Percentiles rank a stretch among this genome's conserved stretches.
phyloP scores from a whole-genome alignment of 768 basidiomycete genomes.

The Scleroderma bovista region DNA sequence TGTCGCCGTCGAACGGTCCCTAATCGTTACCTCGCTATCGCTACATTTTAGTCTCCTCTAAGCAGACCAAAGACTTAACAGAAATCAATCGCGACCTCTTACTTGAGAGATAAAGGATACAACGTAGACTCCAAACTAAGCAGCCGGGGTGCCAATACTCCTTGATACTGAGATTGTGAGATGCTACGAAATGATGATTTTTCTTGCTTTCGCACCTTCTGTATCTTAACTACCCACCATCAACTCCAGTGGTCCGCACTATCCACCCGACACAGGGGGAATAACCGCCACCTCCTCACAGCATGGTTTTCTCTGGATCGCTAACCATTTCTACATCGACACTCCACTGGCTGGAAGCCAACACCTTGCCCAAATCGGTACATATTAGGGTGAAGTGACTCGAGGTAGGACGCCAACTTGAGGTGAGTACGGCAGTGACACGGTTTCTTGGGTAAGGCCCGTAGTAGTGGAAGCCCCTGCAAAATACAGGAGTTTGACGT shows the following conservation, averaged over 20 bases:
- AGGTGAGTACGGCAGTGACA: conserved; percentile 50
- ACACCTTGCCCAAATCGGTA: conserved; percentile 45
- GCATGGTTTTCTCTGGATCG: conserved; percentile 38
- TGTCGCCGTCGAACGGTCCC: too few relatives aligned
- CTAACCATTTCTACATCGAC: conserved; percentile 79
- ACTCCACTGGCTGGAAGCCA: conserved; percentile 68
- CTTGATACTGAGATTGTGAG: too few relatives aligned
- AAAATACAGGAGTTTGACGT: conserved; percentile 50
- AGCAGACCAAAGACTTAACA: too few relatives aligned
- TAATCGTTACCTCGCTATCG: too few relatives aligned
- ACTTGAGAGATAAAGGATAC: too few relatives aligned
- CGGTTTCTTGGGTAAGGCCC: conserved; percentile 47
- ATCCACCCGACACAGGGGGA: conserved; percentile 79
- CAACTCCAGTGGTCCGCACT: conserved; percentile 4
- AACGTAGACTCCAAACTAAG: too few relatives aligned
- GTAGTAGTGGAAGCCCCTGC: conserved; percentile 66
- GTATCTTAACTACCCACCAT: too few relatives aligned
- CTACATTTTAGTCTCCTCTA: too few relatives aligned
- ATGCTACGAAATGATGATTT: too few relatives aligned
- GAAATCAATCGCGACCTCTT: too few relatives aligned
- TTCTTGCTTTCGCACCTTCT: too few relatives aligned
- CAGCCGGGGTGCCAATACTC: too few relatives aligned
- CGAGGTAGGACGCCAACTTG: conserved; percentile 46
- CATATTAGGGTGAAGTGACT: conserved; percentile 49
- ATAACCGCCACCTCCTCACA: conserved; percentile 81